Percentiles rank a stretch among this genome's conserved stretches.
These are phyloP conservation scores for Penicillium crystallinum DNA, from an alignment of 495 filamentous ascomycete genomes.

Conservation along the genomic window DNA sequence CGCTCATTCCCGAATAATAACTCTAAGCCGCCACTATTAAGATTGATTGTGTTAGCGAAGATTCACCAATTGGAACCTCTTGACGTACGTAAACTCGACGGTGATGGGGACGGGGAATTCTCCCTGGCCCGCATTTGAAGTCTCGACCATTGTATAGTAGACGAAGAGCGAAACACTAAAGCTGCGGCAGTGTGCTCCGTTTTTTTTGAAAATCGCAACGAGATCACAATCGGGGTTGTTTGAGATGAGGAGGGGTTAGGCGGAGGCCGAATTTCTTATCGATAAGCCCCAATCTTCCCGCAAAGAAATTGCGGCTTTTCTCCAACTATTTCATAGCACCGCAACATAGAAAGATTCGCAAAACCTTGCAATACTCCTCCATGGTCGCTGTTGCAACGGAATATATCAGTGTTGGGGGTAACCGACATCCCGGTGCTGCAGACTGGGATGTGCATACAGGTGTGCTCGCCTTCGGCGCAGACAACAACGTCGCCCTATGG, in stretches of 20 bases:
- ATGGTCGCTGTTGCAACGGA: slow-evolving; percentile 47
- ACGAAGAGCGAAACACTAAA: background rate
- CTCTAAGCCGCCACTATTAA: slow-evolving; percentile 81
- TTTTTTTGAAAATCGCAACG: background rate
- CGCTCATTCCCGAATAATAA: slow-evolving; percentile 82
- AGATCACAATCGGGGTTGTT: background rate
- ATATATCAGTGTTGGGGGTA: slow-evolving; percentile 82
- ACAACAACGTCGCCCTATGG: slow-evolving; percentile 86
- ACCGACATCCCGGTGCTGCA: slow-evolving; percentile 80
- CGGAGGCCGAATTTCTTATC: slow-evolving; percentile 31
- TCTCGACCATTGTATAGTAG: slow-evolving; percentile 5
- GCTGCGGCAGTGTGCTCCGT: background rate
- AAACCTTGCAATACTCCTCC: slow-evolving; percentile 5
- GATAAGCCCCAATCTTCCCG: slow-evolving; percentile 34
- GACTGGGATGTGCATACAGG: slow-evolving; percentile 76
- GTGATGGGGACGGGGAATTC: slow-evolving; percentile 43
- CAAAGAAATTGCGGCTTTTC: slow-evolving; percentile 23
- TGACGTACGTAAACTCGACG: slow-evolving; percentile 70
- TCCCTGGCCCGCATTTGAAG: slow-evolving; percentile 5
- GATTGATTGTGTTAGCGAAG: slow-evolving; percentile 10
- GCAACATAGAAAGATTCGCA: background rate
- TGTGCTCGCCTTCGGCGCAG: slow-evolving; percentile 82
- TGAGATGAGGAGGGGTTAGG: slow-evolving; percentile 17
- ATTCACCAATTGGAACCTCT: background rate
- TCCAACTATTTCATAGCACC: slow-evolving; percentile 8